phyloP scores from a whole-genome alignment of 2,329 filamentous ascomycete species.

The Arthrobotrys pseudoclavata region DNA sequence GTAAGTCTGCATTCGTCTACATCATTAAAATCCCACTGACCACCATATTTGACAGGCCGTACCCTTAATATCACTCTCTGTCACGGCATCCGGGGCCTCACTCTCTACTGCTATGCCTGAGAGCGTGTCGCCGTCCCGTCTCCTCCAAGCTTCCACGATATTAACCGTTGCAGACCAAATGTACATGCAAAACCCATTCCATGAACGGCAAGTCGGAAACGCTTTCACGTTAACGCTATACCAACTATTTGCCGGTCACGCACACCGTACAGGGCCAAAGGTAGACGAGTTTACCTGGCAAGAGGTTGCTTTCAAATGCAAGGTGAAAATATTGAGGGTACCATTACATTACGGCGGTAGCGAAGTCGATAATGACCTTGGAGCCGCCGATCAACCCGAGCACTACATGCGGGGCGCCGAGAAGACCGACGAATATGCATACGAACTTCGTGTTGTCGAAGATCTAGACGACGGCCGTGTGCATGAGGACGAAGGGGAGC shows the following conservation, averaged over 20 bases:
- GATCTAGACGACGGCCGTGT: slow-evolving; percentile 81
- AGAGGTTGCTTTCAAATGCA: slow-evolving; percentile 93
- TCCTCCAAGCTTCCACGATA: slow-evolving; percentile 93
- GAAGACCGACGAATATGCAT: slow-evolving; percentile 77
- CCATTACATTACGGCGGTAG: slow-evolving; percentile 73
- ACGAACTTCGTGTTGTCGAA: slow-evolving; percentile 85
- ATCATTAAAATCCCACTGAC: background rate
- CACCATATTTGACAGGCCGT: slow-evolving; percentile 70
- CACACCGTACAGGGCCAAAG: slow-evolving; percentile 62
- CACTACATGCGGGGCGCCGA: slow-evolving; percentile 71
- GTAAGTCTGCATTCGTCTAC: slow-evolving; percentile 65
- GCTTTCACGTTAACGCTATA: slow-evolving; percentile 89
- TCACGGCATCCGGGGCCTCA: slow-evolving; percentile 91
- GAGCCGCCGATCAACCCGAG: slow-evolving; percentile 64
- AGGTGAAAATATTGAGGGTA: slow-evolving; percentile 81
- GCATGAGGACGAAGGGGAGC: slow-evolving; percentile 75
- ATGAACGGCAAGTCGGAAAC: slow-evolving; percentile 85
- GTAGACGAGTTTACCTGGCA: slow-evolving; percentile 83
- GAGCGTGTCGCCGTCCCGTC: slow-evolving; percentile 87
- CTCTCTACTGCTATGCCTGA: slow-evolving; percentile 83
- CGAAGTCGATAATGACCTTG: slow-evolving; percentile 68
- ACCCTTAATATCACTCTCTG: slow-evolving; percentile 90
- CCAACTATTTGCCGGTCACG: slow-evolving; percentile 90
- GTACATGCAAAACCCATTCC: slow-evolving; percentile 76
- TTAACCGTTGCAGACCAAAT: slow-evolving; percentile 87